These are phyloP conservation scores for Aspergillus chevalieri DNA, from an alignment of 2,329 filamentous ascomycete species.

Conservation along the genomic window DNA sequence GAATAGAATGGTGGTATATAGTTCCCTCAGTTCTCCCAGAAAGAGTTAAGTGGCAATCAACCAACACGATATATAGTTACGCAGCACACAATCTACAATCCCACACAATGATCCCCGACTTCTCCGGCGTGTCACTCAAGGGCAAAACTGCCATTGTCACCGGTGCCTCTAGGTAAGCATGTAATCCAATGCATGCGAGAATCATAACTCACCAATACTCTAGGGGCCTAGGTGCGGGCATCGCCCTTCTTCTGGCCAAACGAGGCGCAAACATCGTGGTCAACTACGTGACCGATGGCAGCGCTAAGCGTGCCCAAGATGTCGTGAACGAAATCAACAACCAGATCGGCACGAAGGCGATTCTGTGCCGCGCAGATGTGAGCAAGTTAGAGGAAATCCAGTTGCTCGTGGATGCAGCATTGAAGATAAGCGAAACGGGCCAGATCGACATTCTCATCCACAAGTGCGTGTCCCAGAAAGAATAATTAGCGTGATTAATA, in stretches of 20 bases:
- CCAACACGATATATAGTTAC: too few relatives aligned
- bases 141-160: too few relatives aligned
- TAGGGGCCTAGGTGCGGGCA: conserved; percentile 61
- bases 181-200: too few relatives aligned
- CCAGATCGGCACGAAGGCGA: conserved; percentile 4
- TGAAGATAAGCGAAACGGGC: conserved; percentile 7
- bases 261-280: conserved; percentile 61
- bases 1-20: too few relatives aligned
- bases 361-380: conserved; percentile 8
- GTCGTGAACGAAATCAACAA: conserved; percentile 5
- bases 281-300: conserved; percentile 47
- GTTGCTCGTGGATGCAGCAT: conserved; percentile 6
- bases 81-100: too few relatives aligned
- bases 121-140: too few relatives aligned
- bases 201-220: too few relatives aligned
- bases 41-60: too few relatives aligned
- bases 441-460: conserved; percentile 15
- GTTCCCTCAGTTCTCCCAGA: too few relatives aligned
- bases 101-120: too few relatives aligned
- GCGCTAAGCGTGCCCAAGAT: conserved; percentile 2
- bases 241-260: conserved; percentile 59
- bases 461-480: conserved; percentile 5
- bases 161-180: too few relatives aligned
- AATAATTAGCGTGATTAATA: too few relatives aligned
- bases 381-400: conserved; percentile 7